Percentiles rank a stretch among this genome's conserved stretches.
Conservation (phyloP, 108 stramenopile species). For the Tribonema minus region DNA sequence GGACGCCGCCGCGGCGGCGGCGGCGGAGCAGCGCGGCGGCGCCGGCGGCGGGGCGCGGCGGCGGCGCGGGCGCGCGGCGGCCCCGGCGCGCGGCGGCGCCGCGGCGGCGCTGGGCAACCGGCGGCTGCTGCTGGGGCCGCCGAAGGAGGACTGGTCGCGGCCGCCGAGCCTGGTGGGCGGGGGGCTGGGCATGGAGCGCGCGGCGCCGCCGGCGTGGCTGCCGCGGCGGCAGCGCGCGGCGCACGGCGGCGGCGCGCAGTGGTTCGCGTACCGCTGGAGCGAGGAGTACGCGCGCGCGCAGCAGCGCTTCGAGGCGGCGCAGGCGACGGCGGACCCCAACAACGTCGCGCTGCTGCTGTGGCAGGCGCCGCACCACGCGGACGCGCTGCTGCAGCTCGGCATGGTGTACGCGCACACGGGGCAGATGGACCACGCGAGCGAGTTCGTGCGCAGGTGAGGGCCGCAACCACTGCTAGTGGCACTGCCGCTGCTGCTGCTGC, state of each 20-base stretch:
- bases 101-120: background rate
- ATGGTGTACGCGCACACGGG: conserved; percentile 47
- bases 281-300: background rate
- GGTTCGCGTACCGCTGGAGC: background rate
- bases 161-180: conserved; percentile 43
- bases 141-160: conserved; percentile 47
- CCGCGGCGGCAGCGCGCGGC: conserved; percentile 27
- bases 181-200: conserved; percentile 25
- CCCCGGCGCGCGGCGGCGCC: background rate
- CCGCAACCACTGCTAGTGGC: background rate
- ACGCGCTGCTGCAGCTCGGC: conserved; percentile 40
- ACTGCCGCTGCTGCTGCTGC: background rate
- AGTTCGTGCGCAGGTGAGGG: background rate
- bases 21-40: background rate
- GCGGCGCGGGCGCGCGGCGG: too few species aligned
- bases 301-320: conserved; percentile 10
- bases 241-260: conserved; percentile 5
- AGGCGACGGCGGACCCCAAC: conserved; percentile 36
- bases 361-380: conserved; percentile 35
- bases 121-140: conserved; percentile 28
- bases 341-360: conserved; percentile 16
- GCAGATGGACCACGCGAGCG: background rate
- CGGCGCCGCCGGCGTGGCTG: conserved; percentile 19
- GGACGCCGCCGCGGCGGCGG: background rate
- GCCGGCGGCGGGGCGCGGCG: background rate